A percentile compares a stretch with the other conserved stretches of the same genome.
Evolutionary conservation across 495 filamentous ascomycete genomes (phyloP).

Genomic region (Bryoglossum gracile): DNA sequence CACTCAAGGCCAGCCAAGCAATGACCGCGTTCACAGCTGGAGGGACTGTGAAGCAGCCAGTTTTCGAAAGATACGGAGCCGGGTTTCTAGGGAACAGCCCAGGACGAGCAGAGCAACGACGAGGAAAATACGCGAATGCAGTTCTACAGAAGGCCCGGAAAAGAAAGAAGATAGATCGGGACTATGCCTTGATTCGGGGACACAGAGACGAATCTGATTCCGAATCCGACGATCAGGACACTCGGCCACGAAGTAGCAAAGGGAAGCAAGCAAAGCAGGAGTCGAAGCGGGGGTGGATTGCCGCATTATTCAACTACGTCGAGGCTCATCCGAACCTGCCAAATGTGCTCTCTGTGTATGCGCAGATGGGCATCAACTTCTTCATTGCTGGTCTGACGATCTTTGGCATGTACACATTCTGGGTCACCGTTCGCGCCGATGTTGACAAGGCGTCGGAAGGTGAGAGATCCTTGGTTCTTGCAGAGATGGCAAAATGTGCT

Average conservation of each 20-base stretch:
- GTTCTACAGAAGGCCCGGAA: conserved; percentile 49
- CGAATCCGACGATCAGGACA: conserved; percentile 44
- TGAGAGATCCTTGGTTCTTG: conserved; percentile 54
- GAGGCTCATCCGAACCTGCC: conserved; percentile 81
- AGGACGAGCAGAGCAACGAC: conserved; percentile 49
- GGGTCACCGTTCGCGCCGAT: conserved; percentile 65
- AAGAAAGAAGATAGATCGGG: conserved; percentile 40
- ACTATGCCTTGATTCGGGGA: conserved; percentile 31
- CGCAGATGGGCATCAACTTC: conserved; percentile 73
- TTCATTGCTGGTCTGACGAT: conserved; percentile 58
- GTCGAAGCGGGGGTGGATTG: conserved; percentile 36
- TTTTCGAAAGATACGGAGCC: conserved; percentile 40
- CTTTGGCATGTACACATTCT: conserved; percentile 64
- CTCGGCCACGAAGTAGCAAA: conserved; percentile 24
- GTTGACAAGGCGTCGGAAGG: conserved; percentile 62
- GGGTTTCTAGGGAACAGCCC: conserved; percentile 33
- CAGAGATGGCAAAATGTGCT: conserved; percentile 64
- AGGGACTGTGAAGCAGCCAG: conserved; percentile 37
- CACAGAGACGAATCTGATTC: conserved; percentile 52
- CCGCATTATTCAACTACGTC: conserved; percentile 56
- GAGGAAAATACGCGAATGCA: conserved; percentile 45
- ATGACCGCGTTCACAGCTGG: conserved; percentile 34
- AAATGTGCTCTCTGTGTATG: conserved; percentile 75
- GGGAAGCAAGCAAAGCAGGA: conserved; percentile 15
- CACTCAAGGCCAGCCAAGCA: conserved; percentile 34